These are phyloP conservation scores for Hypoxylon sp. DNA, from an alignment of 2,329 filamentous ascomycete genomes.

Conservation along the genomic window DNA sequence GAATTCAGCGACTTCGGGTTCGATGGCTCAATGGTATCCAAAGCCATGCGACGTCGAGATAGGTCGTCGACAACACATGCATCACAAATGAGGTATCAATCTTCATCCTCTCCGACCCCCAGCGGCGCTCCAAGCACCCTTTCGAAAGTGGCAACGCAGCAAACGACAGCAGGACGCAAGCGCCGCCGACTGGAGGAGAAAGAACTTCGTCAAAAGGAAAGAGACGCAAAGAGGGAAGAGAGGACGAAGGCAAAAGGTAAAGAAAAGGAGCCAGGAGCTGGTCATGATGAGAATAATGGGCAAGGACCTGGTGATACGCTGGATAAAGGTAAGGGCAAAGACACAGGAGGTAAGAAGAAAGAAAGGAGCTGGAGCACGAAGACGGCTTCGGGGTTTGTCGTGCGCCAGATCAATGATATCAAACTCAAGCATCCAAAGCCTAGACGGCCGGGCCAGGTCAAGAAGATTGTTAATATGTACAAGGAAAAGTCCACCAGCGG, in stretches of 20 bases:
- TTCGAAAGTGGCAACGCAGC: slow-evolving; percentile 43
- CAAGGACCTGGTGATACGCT: slow-evolving; percentile 7
- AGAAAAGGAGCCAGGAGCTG: slow-evolving; percentile 37
- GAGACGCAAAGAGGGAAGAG: slow-evolving; percentile 38
- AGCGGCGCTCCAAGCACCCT: slow-evolving; percentile 41
- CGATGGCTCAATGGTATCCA: slow-evolving; percentile 47
- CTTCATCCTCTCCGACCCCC: slow-evolving; percentile 15
- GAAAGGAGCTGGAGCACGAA: slow-evolving; percentile 50
- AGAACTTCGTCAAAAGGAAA: slow-evolving; percentile 41
- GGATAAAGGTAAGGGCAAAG: slow-evolving; percentile 42
- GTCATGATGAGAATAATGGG: not conserved
- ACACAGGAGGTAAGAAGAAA: slow-evolving; percentile 32
- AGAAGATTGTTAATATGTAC: slow-evolving; percentile 55
- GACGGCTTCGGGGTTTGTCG: slow-evolving; percentile 55
- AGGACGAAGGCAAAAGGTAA: slow-evolving; percentile 35
- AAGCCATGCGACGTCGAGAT: slow-evolving; percentile 30
- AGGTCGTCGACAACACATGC: slow-evolving; percentile 5
- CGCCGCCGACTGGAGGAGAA: slow-evolving; percentile 48
- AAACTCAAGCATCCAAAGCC: slow-evolving; percentile 52
- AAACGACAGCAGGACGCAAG: slow-evolving; percentile 45
- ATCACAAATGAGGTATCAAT: not conserved
- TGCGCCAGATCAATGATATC: slow-evolving; percentile 50
- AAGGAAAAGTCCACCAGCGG: slow-evolving; percentile 50
- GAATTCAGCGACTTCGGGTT: slow-evolving; percentile 47
- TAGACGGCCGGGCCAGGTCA: slow-evolving; percentile 51